Conservation (phyloP, 2,329 filamentous ascomycete species). For the Daldinia sp. region DNA sequence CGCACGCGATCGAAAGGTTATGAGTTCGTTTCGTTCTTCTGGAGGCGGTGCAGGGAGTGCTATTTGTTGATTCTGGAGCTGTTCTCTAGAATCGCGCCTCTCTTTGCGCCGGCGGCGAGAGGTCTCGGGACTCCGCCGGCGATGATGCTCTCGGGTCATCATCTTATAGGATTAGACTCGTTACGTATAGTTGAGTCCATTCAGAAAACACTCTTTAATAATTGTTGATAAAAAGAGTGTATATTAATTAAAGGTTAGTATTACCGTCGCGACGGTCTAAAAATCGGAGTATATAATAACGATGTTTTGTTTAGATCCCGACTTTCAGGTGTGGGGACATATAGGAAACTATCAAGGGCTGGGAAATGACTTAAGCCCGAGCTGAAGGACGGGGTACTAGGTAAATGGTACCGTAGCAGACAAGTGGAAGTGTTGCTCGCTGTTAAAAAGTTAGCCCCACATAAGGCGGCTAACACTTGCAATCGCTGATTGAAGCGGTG, state of each 20-base stretch:
- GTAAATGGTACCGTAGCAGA: constrained; percentile 3
- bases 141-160: constrained; percentile 64
- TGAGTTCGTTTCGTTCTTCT: constrained; percentile 43
- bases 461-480: constrained; percentile 31
- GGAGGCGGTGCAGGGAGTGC: constrained; percentile 40
- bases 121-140: constrained; percentile 68
- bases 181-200: constrained; percentile 43
- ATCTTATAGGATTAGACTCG: constrained; percentile 54
- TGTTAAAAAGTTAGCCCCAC: constrained; percentile 27
- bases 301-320: constrained; percentile 44
- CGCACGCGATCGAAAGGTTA: constrained; percentile 45
- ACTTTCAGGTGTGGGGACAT: constrained; percentile 36
- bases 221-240: constrained; percentile 30
- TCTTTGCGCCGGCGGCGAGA: constrained; percentile 64
- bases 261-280: constrained; percentile 36
- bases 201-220: constrained; percentile 39
- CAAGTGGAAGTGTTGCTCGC: not conserved
- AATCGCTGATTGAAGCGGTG: constrained; percentile 23
- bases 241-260: constrained; percentile 32
- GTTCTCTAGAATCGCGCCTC: constrained; percentile 57
- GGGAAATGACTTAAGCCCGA: constrained; percentile 24
- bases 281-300: constrained; percentile 26
- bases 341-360: constrained; percentile 20
- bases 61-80: constrained; percentile 49
- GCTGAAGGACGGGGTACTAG: constrained; percentile 11